Evolutionary conservation across 2,329 filamentous ascomycete species (phyloP).

Genomic region (Didymella lethalis): DNA sequence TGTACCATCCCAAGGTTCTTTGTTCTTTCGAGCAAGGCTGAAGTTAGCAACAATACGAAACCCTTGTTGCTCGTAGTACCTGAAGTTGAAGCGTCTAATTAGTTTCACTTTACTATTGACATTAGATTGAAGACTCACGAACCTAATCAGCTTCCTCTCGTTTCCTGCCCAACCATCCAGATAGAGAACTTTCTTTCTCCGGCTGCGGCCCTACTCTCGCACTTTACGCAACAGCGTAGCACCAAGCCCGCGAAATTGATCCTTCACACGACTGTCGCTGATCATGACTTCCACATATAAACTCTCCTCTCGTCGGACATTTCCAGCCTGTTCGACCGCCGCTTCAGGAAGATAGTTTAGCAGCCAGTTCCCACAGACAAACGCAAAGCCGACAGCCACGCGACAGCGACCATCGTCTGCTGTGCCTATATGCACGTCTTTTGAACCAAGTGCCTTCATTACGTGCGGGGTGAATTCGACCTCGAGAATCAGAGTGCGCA

Average conservation of each 20-base stretch:
- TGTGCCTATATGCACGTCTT: background rate
- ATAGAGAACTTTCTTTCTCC: background rate
- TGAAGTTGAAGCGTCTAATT: background rate
- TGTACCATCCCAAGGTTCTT: background rate
- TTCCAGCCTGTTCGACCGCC: background rate
- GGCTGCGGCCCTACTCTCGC: background rate
- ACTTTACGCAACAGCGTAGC: background rate
- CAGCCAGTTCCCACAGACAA: background rate
- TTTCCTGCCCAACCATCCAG: background rate
- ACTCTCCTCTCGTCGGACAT: background rate
- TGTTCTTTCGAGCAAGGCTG: background rate
- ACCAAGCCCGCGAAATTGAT: background rate
- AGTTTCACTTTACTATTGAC: too few species aligned
- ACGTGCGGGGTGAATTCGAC: background rate
- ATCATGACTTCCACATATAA: background rate
- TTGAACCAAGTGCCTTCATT: background rate
- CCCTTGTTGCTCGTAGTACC: background rate
- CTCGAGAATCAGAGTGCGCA: background rate
- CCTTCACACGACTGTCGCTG: background rate
- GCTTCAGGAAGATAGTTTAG: background rate
- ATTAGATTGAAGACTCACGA: background rate
- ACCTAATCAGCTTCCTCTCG: background rate
- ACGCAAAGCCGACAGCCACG: background rate
- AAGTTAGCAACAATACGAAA: background rate
- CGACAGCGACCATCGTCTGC: background rate